Evolutionary conservation across 1,284 basidiomycete species (phyloP).

Genomic region (Naganishia sp.): DNA sequence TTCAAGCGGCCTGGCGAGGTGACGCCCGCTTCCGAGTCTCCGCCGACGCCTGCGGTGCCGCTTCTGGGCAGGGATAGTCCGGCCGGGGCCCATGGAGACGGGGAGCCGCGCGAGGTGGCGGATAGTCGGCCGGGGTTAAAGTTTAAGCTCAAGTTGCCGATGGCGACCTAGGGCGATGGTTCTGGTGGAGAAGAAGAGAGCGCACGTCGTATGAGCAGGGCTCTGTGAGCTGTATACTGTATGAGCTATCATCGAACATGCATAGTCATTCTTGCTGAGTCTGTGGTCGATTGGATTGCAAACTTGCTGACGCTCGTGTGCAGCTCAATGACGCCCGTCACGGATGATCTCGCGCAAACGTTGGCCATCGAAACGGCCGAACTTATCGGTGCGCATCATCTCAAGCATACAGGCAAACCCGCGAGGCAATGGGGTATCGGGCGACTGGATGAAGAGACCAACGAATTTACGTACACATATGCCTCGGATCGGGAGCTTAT

Average conservation of each 20-base stretch:
- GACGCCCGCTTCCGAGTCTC: slow-evolving; percentile 9
- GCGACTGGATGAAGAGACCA: neutral
- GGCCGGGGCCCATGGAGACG: neutral
- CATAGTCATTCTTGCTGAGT: too few relatives aligned
- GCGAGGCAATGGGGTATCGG: slow-evolving; percentile 16
- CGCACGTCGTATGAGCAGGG: too few relatives aligned
- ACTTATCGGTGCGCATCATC: slow-evolving; percentile 14
- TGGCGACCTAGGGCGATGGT: too few relatives aligned
- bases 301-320: too few relatives aligned
- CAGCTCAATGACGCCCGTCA: slow-evolving; percentile 11
- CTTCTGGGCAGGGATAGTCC: neutral
- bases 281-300: too few relatives aligned
- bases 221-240: too few relatives aligned
- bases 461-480: slow-evolving; percentile 21
- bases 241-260: too few relatives aligned
- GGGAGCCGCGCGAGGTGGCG: neutral
- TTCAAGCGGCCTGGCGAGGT: slow-evolving; percentile 12
- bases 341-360: slow-evolving; percentile 2
- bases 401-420: neutral
- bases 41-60: neutral
- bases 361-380: slow-evolving; percentile 21
- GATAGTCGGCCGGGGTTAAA: slow-evolving; percentile 8
- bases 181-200: neutral
- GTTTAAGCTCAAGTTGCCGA: slow-evolving; percentile 19
- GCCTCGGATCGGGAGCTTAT: slow-evolving; percentile 9